Conservation (phyloP, 1,139 yeast species). For the Diutina rugosa region DNA sequence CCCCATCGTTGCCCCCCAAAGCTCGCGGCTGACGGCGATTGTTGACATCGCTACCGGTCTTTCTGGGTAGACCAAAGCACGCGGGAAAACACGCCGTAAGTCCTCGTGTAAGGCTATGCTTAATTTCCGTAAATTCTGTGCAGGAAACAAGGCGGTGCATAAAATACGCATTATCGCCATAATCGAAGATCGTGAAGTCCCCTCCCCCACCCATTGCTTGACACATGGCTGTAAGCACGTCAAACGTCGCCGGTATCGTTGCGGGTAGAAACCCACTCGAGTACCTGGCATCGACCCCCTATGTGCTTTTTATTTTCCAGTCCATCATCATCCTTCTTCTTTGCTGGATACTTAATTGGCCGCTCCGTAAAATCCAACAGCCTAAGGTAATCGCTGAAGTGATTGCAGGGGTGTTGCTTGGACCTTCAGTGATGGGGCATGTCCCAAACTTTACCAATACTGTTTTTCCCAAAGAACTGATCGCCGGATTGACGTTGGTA, state of each 20-base stretch:
- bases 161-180: neutral
- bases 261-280: slow-evolving; percentile 60
- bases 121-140: neutral
- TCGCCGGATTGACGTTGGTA: slow-evolving; percentile 49
- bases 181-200: neutral
- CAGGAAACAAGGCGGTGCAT: neutral
- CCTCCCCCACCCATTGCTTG: neutral
- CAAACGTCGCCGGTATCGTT: slow-evolving; percentile 47
- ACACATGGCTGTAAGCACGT: slow-evolving; percentile 15
- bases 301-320: slow-evolving; percentile 51
- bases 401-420: slow-evolving; percentile 57
- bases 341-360: slow-evolving; percentile 44
- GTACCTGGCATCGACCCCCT: slow-evolving; percentile 41
- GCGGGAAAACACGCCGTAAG: neutral
- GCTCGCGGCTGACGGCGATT: neutral
- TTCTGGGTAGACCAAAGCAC: neutral
- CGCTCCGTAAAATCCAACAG: slow-evolving; percentile 47
- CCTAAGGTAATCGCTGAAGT: slow-evolving; percentile 76
- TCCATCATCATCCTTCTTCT: slow-evolving; percentile 39
- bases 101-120: neutral
- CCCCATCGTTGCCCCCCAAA: slow-evolving; percentile 39
- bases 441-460: slow-evolving; percentile 51
- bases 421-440: slow-evolving; percentile 59
- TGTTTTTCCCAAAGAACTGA: slow-evolving; percentile 51
- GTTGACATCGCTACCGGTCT: neutral